These are phyloP conservation scores for Magnolia changhungtana DNA, from an alignment of 164 flowering plant species.

Conservation along the genomic window DNA sequence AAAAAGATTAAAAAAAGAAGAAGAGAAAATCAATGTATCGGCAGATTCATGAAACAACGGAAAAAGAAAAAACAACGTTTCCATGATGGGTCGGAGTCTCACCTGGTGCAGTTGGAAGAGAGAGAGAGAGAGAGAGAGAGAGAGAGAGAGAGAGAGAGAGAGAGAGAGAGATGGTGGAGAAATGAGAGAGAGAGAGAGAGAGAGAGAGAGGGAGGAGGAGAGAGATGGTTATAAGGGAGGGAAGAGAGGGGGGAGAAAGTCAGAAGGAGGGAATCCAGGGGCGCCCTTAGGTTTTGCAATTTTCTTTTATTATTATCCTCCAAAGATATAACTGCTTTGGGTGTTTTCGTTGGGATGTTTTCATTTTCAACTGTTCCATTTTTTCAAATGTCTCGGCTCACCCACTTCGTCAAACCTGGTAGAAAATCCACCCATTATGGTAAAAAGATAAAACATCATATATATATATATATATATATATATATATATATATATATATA, in stretches of 20 bases:
- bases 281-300: not conserved
- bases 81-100: not conserved
- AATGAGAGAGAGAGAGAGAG: not conserved
- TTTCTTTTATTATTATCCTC: not conserved
- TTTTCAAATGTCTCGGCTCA: constrained; percentile 1
- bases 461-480: too few relatives aligned
- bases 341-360: not conserved
- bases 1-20: not conserved
- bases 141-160: not conserved
- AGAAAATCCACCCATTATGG: not conserved
- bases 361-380: not conserved
- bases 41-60: too few relatives aligned
- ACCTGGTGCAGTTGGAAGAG: not conserved
- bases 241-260: not conserved
- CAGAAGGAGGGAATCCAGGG: constrained; percentile 1
- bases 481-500: too few relatives aligned
- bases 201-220: not conserved
- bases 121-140: not conserved
- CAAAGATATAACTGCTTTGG: too few relatives aligned
- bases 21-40: not conserved
- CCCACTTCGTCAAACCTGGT: not conserved
- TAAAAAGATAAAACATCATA: too few relatives aligned
- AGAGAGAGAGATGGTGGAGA: not conserved
- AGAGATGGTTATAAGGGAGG: not conserved
- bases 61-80: too few relatives aligned